Evolutionary conservation across 805 yeast genomes (phyloP), one percentile per base, ranked within the genome.

Genomic region (Candida rishiriensis): DNA sequence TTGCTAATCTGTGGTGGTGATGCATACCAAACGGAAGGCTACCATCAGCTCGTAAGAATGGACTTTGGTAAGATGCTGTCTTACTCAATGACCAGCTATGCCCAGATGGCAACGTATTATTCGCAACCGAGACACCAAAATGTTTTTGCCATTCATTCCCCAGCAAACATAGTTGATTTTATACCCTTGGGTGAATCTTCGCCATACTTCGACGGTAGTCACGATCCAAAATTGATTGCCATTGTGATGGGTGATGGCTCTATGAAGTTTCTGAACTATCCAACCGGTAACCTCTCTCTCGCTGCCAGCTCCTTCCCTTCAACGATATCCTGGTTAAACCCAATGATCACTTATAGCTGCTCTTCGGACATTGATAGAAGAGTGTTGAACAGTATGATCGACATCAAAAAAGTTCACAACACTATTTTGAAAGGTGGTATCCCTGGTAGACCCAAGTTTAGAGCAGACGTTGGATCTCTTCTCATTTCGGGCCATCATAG

Each of bases 401-500:
- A 54, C 6, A 81, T 84, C 6, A 81, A 81, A 5, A 70, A 81
- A 34, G 75, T 75, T 36, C 79, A 82, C 44, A 70, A 66, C 10
- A 65, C 76, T 9, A 63, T 88, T 5, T 68, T 90, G 31, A 74
- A 72, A 43, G 99, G 99, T 39, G 99, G 99, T 5, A 76, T 81
- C 2, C 85, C 96, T 0, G 73, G 72, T 0, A 66, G 72, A 29
- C 71, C 75, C 17, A 69, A 68, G 29, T 62, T 73, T 34, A 73
- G 81, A 40, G 67, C 73, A 2, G 81, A 76, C 31, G 63, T 69
- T 17, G 71, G 85, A 34, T 77, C 83, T 3, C 77, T 76, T 11
- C 68, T 90, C 35, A 81, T 88, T 1, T 82, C 96, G 0, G 98
- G 97, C 0, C 96, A 93, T 58, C 77, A 81, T 31, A 84, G 84